These are phyloP conservation scores for Ophiostoma quercus DNA, from an alignment of 2,329 filamentous ascomycete species.

Conservation along the genomic window DNA sequence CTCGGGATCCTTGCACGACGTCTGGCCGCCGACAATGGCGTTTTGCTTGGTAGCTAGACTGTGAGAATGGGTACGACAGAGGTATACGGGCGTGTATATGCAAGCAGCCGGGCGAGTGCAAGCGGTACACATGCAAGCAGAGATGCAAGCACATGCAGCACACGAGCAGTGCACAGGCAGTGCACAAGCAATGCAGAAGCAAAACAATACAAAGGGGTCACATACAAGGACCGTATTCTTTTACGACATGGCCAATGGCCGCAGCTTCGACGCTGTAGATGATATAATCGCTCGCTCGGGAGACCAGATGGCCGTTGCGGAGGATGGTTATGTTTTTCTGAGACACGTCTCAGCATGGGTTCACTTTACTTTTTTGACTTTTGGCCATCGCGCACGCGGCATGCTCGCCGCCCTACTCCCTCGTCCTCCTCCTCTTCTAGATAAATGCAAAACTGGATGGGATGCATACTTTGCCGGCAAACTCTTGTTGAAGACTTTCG, in stretches of 20 bases:
- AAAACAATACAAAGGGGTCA: slow-evolving; percentile 19
- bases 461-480: slow-evolving; percentile 71
- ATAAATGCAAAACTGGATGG: slow-evolving; percentile 30
- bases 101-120: too few species aligned
- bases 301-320: slow-evolving; percentile 91
- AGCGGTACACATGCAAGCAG: too few species aligned
- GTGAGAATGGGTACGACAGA: not conserved
- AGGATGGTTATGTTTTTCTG: slow-evolving; percentile 84
- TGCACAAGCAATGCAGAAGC: not conserved
- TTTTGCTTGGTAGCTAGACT: slow-evolving; percentile 74
- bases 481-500: slow-evolving; percentile 74
- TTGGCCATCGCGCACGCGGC: not conserved
- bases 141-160: too few species aligned
- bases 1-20: slow-evolving; percentile 95
- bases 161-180: too few species aligned
- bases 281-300: slow-evolving; percentile 94
- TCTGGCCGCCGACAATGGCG: slow-evolving; percentile 94
- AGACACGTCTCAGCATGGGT: slow-evolving; percentile 44
- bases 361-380: slow-evolving; percentile 22
- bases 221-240: slow-evolving; percentile 88
- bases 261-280: slow-evolving; percentile 98
- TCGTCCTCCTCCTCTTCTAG: slow-evolving; percentile 20
- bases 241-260: slow-evolving; percentile 80
- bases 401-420: not conserved
- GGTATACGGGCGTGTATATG: not conserved